Conservation (phyloP, 306 rosid genomes). For the Potentilla sterilis region DNA sequence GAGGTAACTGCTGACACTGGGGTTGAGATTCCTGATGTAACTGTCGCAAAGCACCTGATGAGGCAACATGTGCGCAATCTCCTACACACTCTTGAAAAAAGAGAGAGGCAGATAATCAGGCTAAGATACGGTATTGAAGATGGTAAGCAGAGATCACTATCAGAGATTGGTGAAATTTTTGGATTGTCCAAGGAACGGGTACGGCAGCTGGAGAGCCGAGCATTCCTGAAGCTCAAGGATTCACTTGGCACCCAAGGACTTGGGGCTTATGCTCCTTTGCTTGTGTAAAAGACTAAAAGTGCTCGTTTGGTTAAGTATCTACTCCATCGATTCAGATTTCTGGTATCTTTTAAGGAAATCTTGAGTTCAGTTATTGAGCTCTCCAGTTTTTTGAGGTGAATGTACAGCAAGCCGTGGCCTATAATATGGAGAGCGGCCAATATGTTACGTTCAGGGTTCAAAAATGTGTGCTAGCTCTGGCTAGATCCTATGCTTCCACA, state of each 20-base stretch:
- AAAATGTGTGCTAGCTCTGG: slow-evolving; percentile 2
- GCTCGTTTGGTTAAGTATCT: slow-evolving; percentile 21
- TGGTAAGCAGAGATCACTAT: slow-evolving; percentile 52
- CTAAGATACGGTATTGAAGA: slow-evolving; percentile 81
- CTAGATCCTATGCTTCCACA: slow-evolving; percentile 4
- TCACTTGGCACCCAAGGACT: slow-evolving; percentile 62
- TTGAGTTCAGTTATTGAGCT: slow-evolving; percentile 18
- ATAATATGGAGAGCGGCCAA: neutral
- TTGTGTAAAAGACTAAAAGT: slow-evolving; percentile 33
- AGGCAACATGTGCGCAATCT: slow-evolving; percentile 67
- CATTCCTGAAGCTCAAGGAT: slow-evolving; percentile 66
- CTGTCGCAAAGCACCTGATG: slow-evolving; percentile 71
- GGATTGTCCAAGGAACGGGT: slow-evolving; percentile 81
- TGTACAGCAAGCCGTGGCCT: slow-evolving; percentile 28
- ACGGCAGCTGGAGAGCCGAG: slow-evolving; percentile 60
- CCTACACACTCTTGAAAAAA: slow-evolving; percentile 51
- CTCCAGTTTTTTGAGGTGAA: slow-evolving; percentile 10
- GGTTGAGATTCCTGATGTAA: slow-evolving; percentile 57
- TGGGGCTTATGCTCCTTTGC: slow-evolving; percentile 58
- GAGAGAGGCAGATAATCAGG: slow-evolving; percentile 67
- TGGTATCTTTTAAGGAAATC: slow-evolving; percentile 22
- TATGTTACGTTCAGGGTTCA: neutral
- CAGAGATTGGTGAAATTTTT: slow-evolving; percentile 54
- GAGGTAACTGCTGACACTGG: slow-evolving; percentile 78
- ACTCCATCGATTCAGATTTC: slow-evolving; percentile 17